A percentile compares a stretch with the other conserved stretches of the same genome.
phyloP scores from a whole-genome alignment of 305 asterid genomes.

The Ruellia speciosa region DNA sequence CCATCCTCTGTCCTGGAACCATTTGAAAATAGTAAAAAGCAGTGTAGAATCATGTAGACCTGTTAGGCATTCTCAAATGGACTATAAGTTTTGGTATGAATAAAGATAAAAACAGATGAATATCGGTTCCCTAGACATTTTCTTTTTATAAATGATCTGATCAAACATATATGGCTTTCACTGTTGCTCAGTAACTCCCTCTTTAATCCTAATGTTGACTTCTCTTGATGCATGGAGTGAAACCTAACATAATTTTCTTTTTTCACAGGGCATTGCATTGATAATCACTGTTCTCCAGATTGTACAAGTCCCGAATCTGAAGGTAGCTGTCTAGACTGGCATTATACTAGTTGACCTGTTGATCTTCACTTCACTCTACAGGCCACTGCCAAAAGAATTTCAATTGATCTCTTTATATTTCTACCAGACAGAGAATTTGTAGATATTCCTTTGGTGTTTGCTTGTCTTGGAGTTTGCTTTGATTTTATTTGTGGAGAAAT shows the following conservation, averaged over 20 bases:
- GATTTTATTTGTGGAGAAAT: neutral
- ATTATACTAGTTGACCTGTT: neutral
- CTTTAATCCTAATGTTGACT: neutral
- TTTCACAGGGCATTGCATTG: slow-evolving; percentile 81
- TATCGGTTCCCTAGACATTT: neutral
- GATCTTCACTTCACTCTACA: neutral
- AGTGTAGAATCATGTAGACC: too few relatives aligned
- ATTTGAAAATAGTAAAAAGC: neutral
- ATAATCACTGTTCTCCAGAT: slow-evolving; percentile 90
- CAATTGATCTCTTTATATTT: too few relatives aligned
- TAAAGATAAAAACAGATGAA: neutral
- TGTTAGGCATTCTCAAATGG: too few relatives aligned
- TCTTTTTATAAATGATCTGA: neutral
- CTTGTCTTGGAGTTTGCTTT: too few relatives aligned
- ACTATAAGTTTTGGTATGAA: neutral
- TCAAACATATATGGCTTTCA: neutral
- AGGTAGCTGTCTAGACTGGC: slow-evolving; percentile 37
- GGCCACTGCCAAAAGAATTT: neutral
- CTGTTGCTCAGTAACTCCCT: neutral
- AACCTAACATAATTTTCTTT: slow-evolving; percentile 13
- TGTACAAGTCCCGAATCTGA: slow-evolving; percentile 82
- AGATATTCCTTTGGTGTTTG: too few relatives aligned
- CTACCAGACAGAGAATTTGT: too few relatives aligned
- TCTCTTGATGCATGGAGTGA: slow-evolving; percentile 1
- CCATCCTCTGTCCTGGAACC: neutral